phyloP scores from a whole-genome alignment of 139 green algal species.

The Deuterostichococcus epilithicus region DNA sequence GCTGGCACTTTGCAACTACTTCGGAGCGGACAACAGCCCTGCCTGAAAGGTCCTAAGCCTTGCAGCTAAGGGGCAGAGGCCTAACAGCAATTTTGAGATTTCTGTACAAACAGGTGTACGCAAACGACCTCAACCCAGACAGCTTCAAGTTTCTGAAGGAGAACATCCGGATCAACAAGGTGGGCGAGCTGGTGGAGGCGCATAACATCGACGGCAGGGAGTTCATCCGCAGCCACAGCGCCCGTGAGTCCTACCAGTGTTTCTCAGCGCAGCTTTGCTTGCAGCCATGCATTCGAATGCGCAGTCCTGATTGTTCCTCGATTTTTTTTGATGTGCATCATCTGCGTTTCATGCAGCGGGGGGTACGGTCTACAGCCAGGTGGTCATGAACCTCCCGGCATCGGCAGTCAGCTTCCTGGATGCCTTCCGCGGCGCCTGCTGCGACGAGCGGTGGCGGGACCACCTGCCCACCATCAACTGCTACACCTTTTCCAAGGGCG shows the following conservation, averaged over 20 bases:
- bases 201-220: slow-evolving; percentile 76
- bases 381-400: slow-evolving; percentile 93
- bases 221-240: slow-evolving; percentile 30
- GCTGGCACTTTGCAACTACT: neutral
- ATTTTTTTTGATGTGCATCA: neutral
- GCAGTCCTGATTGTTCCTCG: too few relatives aligned
- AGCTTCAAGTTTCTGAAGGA: slow-evolving; percentile 65
- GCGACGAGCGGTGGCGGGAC: slow-evolving; percentile 50
- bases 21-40: neutral
- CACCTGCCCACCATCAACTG: slow-evolving; percentile 83
- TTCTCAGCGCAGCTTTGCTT: neutral
- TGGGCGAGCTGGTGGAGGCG: slow-evolving; percentile 37
- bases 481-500: slow-evolving; percentile 82
- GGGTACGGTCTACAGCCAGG: slow-evolving; percentile 29
- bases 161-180: slow-evolving; percentile 80
- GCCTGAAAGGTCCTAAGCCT: too few relatives aligned
- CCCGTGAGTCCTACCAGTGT: slow-evolving; percentile 5
- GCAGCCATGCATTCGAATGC: too few relatives aligned
- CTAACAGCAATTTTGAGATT: too few relatives aligned
- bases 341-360: too few relatives aligned
- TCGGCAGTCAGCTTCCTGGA: slow-evolving; percentile 87
- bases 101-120: slow-evolving; percentile 63
- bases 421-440: slow-evolving; percentile 70
- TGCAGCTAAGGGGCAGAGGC: too few relatives aligned
- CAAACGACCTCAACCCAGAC: slow-evolving; percentile 96